A percentile compares a stretch with the other conserved stretches of the same genome.
Evolutionary conservation across 805 yeast genomes (phyloP).

Genomic region (Candida takata): DNA sequence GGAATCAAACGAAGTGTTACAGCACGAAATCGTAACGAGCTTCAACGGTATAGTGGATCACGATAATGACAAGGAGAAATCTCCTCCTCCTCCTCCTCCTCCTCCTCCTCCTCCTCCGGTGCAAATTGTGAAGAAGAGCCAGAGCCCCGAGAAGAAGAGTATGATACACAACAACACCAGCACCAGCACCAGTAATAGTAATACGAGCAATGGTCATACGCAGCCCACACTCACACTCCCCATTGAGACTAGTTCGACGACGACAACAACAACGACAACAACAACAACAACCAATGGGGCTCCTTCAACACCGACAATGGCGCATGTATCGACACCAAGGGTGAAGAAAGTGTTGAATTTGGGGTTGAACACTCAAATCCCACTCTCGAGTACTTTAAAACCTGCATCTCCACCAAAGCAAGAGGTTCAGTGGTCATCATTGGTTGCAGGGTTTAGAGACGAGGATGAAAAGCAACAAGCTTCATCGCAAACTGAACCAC

Average conservation of each 20-base stretch:
- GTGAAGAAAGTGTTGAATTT: slow-evolving; percentile 2
- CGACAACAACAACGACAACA: too few species aligned
- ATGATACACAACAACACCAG: neutral
- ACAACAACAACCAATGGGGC: too few species aligned
- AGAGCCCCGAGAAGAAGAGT: slow-evolving; percentile 1
- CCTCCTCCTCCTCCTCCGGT: slow-evolving; percentile 1
- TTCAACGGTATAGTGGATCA: slow-evolving; percentile 9
- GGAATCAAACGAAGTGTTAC: slow-evolving; percentile 43
- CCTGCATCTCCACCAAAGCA: slow-evolving; percentile 47
- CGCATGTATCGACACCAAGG: slow-evolving; percentile 6
- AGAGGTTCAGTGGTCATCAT: slow-evolving; percentile 46
- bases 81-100: slow-evolving; percentile 1
- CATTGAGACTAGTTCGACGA: too few species aligned
- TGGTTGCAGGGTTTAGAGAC: slow-evolving; percentile 8
- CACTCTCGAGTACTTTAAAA: slow-evolving; percentile 26
- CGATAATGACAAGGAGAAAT: slow-evolving; percentile 4
- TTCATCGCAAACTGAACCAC: too few species aligned
- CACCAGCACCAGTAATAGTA: neutral
- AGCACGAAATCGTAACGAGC: slow-evolving; percentile 39
- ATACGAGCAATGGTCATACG: neutral
- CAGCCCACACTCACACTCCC: neutral
- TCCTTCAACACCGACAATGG: neutral
- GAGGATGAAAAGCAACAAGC: neutral
- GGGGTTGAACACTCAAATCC: slow-evolving; percentile 1
- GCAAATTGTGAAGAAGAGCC: slow-evolving; percentile 1